phyloP scores from a whole-genome alignment of 2,329 filamentous ascomycete genomes.

The Penicillium janthinellum region DNA sequence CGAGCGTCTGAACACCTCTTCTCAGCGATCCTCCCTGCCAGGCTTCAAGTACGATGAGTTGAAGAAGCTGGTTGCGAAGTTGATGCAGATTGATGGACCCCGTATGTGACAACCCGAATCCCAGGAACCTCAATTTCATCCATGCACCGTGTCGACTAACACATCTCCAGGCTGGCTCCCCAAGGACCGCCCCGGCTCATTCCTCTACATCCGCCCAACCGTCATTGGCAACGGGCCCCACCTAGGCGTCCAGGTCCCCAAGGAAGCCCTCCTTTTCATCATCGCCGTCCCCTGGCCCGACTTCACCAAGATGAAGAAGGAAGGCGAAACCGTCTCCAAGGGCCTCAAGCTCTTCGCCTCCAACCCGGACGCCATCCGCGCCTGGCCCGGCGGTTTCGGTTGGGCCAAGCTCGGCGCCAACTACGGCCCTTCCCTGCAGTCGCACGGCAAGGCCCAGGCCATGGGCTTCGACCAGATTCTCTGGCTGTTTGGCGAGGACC shows the following conservation, averaged over 20 bases:
- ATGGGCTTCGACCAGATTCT: constrained; percentile 85
- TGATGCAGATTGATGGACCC: constrained; percentile 66
- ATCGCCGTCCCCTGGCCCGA: constrained; percentile 57
- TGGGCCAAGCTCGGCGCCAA: constrained; percentile 92
- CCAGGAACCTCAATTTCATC: not conserved
- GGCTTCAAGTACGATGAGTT: constrained; percentile 71
- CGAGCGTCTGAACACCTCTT: constrained; percentile 60
- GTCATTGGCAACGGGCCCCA: constrained; percentile 81
- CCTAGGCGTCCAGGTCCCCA: constrained; percentile 77
- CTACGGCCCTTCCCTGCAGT: constrained; percentile 81
- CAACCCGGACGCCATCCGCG: constrained; percentile 78
- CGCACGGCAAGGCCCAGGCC: constrained; percentile 71
- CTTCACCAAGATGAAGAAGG: constrained; percentile 29
- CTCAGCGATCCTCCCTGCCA: constrained; percentile 71
- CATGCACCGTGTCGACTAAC: not conserved
- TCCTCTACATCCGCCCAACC: constrained; percentile 83
- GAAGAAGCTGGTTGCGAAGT: constrained; percentile 70
- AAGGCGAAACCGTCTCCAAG: constrained; percentile 21
- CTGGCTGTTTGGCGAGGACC: constrained; percentile 83
- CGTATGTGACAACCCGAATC: constrained; percentile 48
- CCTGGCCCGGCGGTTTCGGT: constrained; percentile 91
- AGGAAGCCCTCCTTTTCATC: constrained; percentile 85
- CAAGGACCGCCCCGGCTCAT: constrained; percentile 60
- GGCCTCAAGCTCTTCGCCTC: constrained; percentile 73
- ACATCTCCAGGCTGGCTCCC: constrained; percentile 70